These are phyloP conservation scores for Choricystis sp. DNA, from an alignment of 139 green algal species.

Conservation along the genomic window DNA sequence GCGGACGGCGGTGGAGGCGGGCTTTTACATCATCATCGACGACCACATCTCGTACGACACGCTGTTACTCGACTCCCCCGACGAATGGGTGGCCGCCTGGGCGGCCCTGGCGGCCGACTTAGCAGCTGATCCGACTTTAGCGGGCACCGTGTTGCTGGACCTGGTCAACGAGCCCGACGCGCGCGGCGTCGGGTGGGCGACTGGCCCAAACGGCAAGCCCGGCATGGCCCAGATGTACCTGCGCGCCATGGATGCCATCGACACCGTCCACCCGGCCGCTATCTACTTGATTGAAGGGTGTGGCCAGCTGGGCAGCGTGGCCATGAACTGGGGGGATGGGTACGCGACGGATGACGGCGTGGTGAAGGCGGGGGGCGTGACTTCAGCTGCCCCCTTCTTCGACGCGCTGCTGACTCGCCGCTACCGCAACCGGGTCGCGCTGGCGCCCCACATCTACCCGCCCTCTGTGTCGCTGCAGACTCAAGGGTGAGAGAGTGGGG, in stretches of 20 bases:
- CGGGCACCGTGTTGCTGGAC: not conserved
- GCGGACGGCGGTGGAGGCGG: not conserved
- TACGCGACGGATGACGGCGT: not conserved
- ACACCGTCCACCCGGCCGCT: not conserved
- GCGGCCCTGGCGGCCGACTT: not conserved
- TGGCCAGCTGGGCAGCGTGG: not conserved
- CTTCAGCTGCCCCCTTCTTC: not conserved
- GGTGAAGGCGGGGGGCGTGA: too few species aligned
- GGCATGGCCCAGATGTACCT: not conserved
- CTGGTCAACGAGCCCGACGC: not conserved
- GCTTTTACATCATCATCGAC: not conserved
- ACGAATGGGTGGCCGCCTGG: not conserved
- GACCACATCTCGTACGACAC: not conserved
- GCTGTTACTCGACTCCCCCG: not conserved
- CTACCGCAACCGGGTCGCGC: not conserved
- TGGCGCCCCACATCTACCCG: not conserved
- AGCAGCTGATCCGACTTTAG: not conserved
- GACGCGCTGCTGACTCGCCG: not conserved
- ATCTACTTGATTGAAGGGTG: not conserved
- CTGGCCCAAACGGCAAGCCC: too few species aligned
- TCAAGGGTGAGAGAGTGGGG: too few species aligned
- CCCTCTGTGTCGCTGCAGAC: not conserved
- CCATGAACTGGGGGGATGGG: not conserved
- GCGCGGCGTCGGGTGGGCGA: not conserved
- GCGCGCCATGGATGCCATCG: not conserved